These are phyloP conservation scores for Fusarium albidum DNA, from an alignment of 2,329 filamentous ascomycete genomes.

Conservation along the genomic window DNA sequence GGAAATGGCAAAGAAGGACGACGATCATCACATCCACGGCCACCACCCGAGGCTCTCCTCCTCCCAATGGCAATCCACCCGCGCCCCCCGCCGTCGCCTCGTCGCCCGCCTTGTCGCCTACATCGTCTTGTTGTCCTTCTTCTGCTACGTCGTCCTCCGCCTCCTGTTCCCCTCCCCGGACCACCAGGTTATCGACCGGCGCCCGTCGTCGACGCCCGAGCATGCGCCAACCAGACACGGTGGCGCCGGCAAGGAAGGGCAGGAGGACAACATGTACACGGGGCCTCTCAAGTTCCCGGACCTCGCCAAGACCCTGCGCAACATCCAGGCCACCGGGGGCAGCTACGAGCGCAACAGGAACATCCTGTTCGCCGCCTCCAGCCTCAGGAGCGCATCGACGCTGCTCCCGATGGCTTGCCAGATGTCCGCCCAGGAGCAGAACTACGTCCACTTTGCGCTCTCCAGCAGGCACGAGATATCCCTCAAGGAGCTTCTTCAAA, in stretches of 20 bases:
- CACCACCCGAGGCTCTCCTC: conserved; percentile 40
- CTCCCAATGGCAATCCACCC: conserved; percentile 50
- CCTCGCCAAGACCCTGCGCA: conserved; percentile 70
- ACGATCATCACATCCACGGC: conserved; percentile 53
- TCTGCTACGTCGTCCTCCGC: conserved; percentile 59
- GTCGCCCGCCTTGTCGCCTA: conserved; percentile 61
- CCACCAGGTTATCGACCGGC: conserved; percentile 10
- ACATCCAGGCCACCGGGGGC: conserved; percentile 63
- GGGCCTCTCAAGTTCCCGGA: conserved; percentile 75
- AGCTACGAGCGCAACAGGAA: conserved; percentile 66
- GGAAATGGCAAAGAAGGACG: conserved; percentile 67
- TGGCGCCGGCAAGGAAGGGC: conserved; percentile 13
- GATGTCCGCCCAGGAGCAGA: conserved; percentile 76
- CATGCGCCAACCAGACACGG: conserved; percentile 1
- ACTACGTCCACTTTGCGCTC: conserved; percentile 82
- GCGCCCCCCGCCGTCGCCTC: conserved; percentile 58
- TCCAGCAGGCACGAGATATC: conserved; percentile 77
- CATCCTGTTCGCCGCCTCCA: conserved; percentile 81
- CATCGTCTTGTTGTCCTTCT: conserved; percentile 54
- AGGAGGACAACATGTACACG: conserved; percentile 63
- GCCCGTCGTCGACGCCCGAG: conserved; percentile 8
- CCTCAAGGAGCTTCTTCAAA: conserved; percentile 71
- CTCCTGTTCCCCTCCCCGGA: conserved; percentile 54
- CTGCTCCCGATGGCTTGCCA: conserved; percentile 86
- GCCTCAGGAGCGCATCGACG: conserved; percentile 73